These are phyloP conservation scores for Berkeleyomyces rouxiae DNA, from an alignment of 2,329 filamentous ascomycete species.

Conservation along the genomic window DNA sequence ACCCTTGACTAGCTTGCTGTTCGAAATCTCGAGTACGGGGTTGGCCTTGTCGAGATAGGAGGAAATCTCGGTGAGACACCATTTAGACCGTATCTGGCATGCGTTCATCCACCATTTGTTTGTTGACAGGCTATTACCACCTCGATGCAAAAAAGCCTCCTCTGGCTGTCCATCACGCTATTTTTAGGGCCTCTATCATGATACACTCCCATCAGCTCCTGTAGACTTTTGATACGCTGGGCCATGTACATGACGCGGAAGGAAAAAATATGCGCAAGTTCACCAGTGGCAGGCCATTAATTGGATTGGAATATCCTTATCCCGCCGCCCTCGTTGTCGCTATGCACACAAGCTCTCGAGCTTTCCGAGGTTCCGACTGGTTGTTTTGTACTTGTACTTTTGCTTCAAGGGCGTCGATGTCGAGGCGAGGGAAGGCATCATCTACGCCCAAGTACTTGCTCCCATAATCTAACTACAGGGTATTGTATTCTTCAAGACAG, in stretches of 20 bases:
- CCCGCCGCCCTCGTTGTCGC: too few species aligned
- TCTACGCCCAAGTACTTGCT: too few species aligned
- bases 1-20: neutral
- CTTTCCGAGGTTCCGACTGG: too few species aligned
- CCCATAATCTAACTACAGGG: too few species aligned
- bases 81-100: neutral
- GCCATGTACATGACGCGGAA: neutral
- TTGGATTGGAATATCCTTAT: too few species aligned
- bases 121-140: neutral
- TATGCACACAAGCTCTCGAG: too few species aligned
- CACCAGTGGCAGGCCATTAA: neutral
- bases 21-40: neutral
- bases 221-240: neutral
- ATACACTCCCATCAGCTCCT: neutral
- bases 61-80: neutral
- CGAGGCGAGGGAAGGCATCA: too few species aligned
- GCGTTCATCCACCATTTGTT: neutral
- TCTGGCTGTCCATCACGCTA: neutral
- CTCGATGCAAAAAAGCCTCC: neutral
- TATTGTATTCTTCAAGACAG: too few species aligned
- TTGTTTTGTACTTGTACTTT: too few species aligned
- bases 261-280: neutral
- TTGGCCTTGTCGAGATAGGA: neutral
- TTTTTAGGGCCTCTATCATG: neutral
- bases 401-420: too few species aligned